Base-by-base conservation (phyloP, 1,284 basidiomycete genomes). In the Sporisorium iseilematis-ciliati region DNA sequence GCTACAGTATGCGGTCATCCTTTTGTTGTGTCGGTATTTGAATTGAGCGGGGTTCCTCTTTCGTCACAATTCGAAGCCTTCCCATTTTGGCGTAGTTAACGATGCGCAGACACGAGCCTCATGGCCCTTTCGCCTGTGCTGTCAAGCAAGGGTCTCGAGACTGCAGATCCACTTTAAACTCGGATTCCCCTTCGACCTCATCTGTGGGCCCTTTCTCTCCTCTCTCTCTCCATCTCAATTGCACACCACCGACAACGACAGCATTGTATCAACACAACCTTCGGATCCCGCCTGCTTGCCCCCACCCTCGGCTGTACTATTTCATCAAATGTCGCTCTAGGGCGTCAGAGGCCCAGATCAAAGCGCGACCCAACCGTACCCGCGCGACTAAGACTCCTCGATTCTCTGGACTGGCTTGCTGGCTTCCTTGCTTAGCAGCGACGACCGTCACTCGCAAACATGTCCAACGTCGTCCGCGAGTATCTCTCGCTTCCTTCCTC, bases 401-500 rank as follows among this genome's bases (percentile, higher is more conserved):
- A 31, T 18, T 11, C 16, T 48, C n/a, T 18, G 14, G 23, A 18
- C 11, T 38, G 35, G 35, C 35, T 38, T 38, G 10, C 35, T 38
- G 10, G 14, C 35, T 38, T 3, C 7, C 51, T 48, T 29, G 46
- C 50, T 38, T 1, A 38, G 14, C 35, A 38, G 14, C 35, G 16
- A 38, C 35, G 35, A 38, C 10, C 38, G 25, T 25, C 38, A 53
- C n/a, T 16, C 18, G 35, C 42, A 25, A 62, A 7, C 51, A 75
- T 75, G 73, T 54, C 73, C 3, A 40, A 64, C 11, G 55, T 26
- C 8, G 59, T 76, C 33, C 51, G 52, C 48, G 68, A 76, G 45
- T 76, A 76, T 31, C 74, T 76, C 46, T 60, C 74, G 41, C 53
- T 64, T 3, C 65, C 74, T 12, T 60, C 58, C 14, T 56, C 68